Evolutionary conservation across 441 rosid genomes (phyloP).

Genomic region (Pelargonium hybrid): DNA sequence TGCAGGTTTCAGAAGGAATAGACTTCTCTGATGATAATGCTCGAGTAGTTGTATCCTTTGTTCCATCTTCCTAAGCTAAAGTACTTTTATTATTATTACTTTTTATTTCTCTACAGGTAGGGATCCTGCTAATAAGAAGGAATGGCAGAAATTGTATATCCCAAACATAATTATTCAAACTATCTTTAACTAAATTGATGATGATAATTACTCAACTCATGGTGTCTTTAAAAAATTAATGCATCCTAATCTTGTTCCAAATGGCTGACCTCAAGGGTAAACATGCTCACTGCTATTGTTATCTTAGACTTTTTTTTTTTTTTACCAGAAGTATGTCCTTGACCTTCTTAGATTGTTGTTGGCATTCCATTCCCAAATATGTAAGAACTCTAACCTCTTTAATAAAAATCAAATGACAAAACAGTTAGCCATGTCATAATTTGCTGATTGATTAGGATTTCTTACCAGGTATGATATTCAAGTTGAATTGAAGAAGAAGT

Average conservation of each 20-base stretch:
- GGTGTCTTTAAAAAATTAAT: not conserved
- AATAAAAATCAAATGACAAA: not conserved
- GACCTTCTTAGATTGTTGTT: slow-evolving; percentile 67
- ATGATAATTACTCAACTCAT: not conserved
- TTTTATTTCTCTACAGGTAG: slow-evolving; percentile 4
- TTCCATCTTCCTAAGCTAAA: slow-evolving; percentile 13
- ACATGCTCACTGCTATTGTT: slow-evolving; percentile 5
- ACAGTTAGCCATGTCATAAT: slow-evolving; percentile 8
- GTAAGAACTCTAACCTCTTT: slow-evolving; percentile 36
- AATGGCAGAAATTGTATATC: not conserved
- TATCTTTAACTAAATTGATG: not conserved
- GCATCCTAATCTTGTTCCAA: slow-evolving; percentile 4
- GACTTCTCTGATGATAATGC: slow-evolving; percentile 97
- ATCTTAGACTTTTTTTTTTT: not conserved
- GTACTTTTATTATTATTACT: slow-evolving; percentile 2
- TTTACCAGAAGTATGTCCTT: slow-evolving; percentile 31
- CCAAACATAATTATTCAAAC: not conserved
- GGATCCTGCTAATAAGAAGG: slow-evolving; percentile 1
- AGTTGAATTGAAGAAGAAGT: slow-evolving; percentile 76
- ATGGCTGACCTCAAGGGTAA: not conserved
- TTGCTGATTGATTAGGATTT: slow-evolving; percentile 25
- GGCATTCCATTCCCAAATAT: slow-evolving; percentile 97
- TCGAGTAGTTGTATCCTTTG: slow-evolving; percentile 92
- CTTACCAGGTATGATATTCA: slow-evolving; percentile 63
- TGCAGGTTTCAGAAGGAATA: slow-evolving; percentile 96